Base-by-base conservation (phyloP, 768 basidiomycete species). In the Podaxis mareebaensis region DNA sequence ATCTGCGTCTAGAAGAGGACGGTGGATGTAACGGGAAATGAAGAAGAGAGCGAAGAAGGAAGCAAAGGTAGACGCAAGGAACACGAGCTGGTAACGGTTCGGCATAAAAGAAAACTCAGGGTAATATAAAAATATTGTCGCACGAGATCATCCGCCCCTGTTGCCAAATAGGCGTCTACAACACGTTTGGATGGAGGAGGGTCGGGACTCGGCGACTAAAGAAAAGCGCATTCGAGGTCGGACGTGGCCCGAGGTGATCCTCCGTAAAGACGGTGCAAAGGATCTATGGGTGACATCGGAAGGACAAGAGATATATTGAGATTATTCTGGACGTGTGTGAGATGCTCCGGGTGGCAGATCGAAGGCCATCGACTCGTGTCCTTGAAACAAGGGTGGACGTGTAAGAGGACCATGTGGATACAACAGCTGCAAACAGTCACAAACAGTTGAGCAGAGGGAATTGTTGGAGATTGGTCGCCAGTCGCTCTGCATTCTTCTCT, bases 41-140 rank as follows among this genome's bases (percentile, higher is more conserved):
- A 77, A 60, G 69, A 85, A 66, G 74, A 91, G 87, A 60, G 76
- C 22, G 36, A 72, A 36, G 65, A 88, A 81, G 53, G 83, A 77
- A 68, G 69, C 58, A 68, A 82, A 53, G 69, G 88, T 84, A 24
- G 89, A 80, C 57, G 74, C 64, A 49, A 90, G 69, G 69, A 90
- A 89, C 12, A 79, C 79, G 56, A 79, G 64, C 68, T 90, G 89
- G 63, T 75, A 71, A 61, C 71, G 74, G 79, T 88, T 89, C 53
- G 83, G 82, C 86, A 88, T 87, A 38, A 44, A 46, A 46, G 22
- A 22, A 46, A 62, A 60, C 60, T 44, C 58, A 15, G 66, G 58
- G 58, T 53, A 56, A 59, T 33, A 49, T 38, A 26, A 33, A 39
- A 54, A 53, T 52, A 39, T 8, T 46, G n/a, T 56, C 38, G 54